Evolutionary conservation across 495 filamentous ascomycete genomes (phyloP), one percentile per base, ranked within the genome.

Genomic region (Xylaria venustula): DNA sequence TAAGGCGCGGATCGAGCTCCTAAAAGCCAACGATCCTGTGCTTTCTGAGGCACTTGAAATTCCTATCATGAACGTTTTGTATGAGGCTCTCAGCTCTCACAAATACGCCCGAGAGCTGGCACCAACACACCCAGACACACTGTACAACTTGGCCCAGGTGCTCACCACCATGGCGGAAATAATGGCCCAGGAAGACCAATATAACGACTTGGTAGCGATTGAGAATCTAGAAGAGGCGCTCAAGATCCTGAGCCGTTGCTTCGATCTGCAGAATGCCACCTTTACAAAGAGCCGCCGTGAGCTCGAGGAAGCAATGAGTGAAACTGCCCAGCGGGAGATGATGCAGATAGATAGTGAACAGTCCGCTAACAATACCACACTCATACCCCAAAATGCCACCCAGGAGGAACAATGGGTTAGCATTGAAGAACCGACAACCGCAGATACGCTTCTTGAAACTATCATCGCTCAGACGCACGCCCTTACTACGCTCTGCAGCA

Each of bases 61-160:
- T 77, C 73, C 81, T n/a, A 69, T 76, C 45, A 60, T 74, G 1
- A 72, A 81, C 25, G 73, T 83, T 12, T 68, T 91, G 44, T 76
- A 75, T 11, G 73, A 80, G 45, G 81, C 88, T 1, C 66, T 90
- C 28, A 74, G 79, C 23, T 87, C 87, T 1, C 87, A 91, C 71
- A 77, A 80, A 32, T 79, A 80, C 53, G 85, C 86, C 7, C 70
- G 87, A 4, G 64, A 67, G 8, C 71, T 91, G 46, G 77, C 85
- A 28, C 81, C 84, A 56, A 77, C 85, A 17, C 88, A 87, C 68
- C 69, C 85, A 3, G 87, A 91, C 71, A 77, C 80, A 4, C 75
- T 88, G 3, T 91, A 90, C 77, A 91, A 91, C 66, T 87, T 82
- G 9, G 60, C 69, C 9, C 88, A 90, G 72, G 87, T 89, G 15